Evolutionary conservation across 768 basidiomycete species (phyloP).

Genomic region (Boletales sp.): DNA sequence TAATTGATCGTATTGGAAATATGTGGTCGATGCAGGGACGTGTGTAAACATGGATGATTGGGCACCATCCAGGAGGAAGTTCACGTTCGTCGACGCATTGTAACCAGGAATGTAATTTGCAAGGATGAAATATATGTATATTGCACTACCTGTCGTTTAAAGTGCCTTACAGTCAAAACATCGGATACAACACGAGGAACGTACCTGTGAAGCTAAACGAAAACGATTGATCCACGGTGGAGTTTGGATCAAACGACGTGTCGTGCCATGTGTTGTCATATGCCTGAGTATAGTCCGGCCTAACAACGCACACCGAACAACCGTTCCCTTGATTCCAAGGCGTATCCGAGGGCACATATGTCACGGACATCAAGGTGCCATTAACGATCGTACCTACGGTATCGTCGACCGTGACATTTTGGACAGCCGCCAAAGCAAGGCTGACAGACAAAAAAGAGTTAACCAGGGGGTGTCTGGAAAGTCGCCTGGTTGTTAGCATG

Average conservation of each 20-base stretch:
- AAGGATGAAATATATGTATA: conserved; percentile 16
- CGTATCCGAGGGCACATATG: background rate
- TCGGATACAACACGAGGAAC: background rate
- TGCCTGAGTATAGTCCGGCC: background rate
- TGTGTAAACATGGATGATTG: background rate
- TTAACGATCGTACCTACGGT: background rate
- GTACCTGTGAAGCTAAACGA: conserved; percentile 10
- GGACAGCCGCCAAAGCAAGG: background rate
- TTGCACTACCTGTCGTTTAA: conserved; percentile 2
- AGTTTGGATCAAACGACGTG: background rate
- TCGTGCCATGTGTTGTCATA: conserved; percentile 20
- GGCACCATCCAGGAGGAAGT: conserved; percentile 6
- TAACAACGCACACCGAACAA: background rate
- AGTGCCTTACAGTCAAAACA: background rate
- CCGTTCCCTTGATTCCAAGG: conserved; percentile 7
- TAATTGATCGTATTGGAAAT: conserved; percentile 8
- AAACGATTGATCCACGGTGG: background rate
- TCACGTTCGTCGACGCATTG: background rate
- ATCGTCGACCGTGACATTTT: conserved; percentile 16
- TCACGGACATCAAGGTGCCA: conserved; percentile 2
- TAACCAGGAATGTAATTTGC: background rate
- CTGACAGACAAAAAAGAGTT: too few species aligned
- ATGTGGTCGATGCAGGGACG: background rate
- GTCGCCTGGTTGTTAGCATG: too few species aligned
- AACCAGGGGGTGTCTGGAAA: too few species aligned